Percentiles rank a stretch among this genome's conserved stretches.
These are phyloP conservation scores for Ulmus americana DNA, from an alignment of 331 rosid genomes.

Conservation along the genomic window DNA sequence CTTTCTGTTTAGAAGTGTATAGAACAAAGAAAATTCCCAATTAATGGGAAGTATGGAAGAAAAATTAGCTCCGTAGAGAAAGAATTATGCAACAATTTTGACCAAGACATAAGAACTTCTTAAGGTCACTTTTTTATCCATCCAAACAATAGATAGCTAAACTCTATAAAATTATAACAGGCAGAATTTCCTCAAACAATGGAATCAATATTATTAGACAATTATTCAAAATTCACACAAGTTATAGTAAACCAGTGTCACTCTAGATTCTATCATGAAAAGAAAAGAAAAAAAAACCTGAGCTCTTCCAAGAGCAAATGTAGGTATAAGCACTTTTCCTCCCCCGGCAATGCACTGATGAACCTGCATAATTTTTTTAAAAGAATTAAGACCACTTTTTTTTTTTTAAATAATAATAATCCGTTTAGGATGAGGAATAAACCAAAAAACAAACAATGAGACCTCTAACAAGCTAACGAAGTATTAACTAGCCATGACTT, in stretches of 20 bases:
- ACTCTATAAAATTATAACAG: background rate
- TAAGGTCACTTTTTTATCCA: background rate
- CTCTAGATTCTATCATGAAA: constrained; percentile 12
- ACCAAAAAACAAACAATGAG: background rate
- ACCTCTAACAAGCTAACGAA: background rate
- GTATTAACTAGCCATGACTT: background rate
- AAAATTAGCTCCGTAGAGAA: background rate
- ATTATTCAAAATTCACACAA: constrained; percentile 6
- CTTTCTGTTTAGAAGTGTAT: background rate
- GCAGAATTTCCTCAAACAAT: constrained; percentile 1
- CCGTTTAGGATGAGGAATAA: background rate
- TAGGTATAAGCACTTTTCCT: constrained; percentile 93
- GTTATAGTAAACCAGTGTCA: constrained; percentile 6
- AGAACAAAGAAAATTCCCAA: background rate
- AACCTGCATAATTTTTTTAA: constrained; percentile 41
- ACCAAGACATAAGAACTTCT: background rate
- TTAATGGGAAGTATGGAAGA: background rate
- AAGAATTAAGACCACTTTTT: background rate
- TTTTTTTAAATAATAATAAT: too few species aligned
- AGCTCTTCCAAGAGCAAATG: constrained; percentile 94
- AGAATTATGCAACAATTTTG: background rate
- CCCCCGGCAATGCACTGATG: constrained; percentile 73
- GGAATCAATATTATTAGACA: background rate
- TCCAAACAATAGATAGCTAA: background rate
- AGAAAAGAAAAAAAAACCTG: constrained; percentile 45